These are phyloP conservation scores for Verticillium isaacii DNA, from an alignment of 2,329 filamentous ascomycete genomes.

Conservation along the genomic window DNA sequence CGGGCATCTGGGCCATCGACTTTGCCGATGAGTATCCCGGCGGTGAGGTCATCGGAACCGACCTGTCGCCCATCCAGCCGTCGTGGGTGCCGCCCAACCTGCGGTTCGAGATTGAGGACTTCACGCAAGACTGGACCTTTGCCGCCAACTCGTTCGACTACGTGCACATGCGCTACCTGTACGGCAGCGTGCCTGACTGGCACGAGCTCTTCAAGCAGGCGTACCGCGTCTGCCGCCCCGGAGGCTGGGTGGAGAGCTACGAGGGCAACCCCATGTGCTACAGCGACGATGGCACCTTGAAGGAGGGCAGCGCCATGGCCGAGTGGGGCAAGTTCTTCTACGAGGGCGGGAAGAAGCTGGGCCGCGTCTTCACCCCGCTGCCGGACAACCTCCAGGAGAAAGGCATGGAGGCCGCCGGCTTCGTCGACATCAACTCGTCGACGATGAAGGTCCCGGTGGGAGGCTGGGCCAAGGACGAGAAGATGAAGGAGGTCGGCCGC, in stretches of 20 bases:
- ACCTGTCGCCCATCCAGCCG: conserved; percentile 55
- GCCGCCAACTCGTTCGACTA: conserved; percentile 47
- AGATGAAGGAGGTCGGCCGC: conserved; percentile 29
- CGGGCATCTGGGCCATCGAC: conserved; percentile 55
- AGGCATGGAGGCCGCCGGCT: conserved; percentile 23
- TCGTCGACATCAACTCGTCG: conserved; percentile 15
- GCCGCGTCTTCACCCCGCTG: conserved; percentile 23
- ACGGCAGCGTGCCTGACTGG: conserved; percentile 49
- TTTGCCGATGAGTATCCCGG: conserved; percentile 36
- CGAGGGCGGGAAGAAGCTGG: conserved; percentile 25
- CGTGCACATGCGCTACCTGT: conserved; percentile 50
- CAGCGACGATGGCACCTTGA: conserved; percentile 23
- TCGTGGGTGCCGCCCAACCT: conserved; percentile 50
- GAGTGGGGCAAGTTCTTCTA: conserved; percentile 29
- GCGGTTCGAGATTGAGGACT: conserved; percentile 56
- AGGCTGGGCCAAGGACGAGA: conserved; percentile 33
- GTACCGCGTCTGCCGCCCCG: conserved; percentile 43
- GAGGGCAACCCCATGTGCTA: conserved; percentile 24
- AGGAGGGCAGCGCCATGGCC: conserved; percentile 21
- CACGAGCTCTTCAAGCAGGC: conserved; percentile 42
- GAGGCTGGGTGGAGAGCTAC: conserved; percentile 36
- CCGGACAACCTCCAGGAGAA: conserved; percentile 23
- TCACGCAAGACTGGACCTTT: conserved; percentile 45
- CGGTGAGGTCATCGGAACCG: conserved; percentile 44
- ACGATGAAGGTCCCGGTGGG: conserved; percentile 26